These are phyloP conservation scores for Populus hybrid DNA, from an alignment of 441 rosid genomes.

Conservation along the genomic window DNA sequence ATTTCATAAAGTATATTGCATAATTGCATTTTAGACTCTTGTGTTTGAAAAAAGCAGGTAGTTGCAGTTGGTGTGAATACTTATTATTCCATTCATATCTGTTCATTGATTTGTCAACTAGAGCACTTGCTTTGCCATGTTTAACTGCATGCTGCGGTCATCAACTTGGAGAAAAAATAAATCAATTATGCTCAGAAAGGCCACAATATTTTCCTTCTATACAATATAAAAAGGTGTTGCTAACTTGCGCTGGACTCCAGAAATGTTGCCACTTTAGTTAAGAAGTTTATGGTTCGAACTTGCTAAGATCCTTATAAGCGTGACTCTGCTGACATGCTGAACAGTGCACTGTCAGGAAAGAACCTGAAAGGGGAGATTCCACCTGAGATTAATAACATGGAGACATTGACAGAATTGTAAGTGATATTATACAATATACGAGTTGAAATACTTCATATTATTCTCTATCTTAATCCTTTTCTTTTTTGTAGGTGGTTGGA, in stretches of 20 bases:
- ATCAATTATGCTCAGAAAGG: background rate
- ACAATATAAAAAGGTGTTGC: background rate
- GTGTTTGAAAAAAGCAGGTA: background rate
- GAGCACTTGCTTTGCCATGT: background rate
- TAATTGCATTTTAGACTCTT: background rate
- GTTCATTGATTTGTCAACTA: background rate
- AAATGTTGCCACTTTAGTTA: background rate
- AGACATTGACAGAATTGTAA: slow-evolving; percentile 73
- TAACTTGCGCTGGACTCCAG: background rate
- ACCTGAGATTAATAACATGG: slow-evolving; percentile 59
- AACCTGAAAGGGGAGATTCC: slow-evolving; percentile 63
- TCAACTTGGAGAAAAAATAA: background rate
- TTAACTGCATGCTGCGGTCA: background rate
- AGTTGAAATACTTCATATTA: slow-evolving; percentile 3
- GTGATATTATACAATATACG: slow-evolving; percentile 23
- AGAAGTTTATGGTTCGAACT: background rate
- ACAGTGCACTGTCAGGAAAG: slow-evolving; percentile 70
- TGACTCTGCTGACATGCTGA: slow-evolving; percentile 27
- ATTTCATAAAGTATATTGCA: background rate
- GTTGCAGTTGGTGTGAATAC: background rate
- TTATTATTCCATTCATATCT: background rate
- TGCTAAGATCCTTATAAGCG: background rate
- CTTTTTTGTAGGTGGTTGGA: slow-evolving; percentile 71
- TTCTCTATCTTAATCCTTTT: slow-evolving; percentile 10
- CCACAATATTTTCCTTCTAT: background rate